Evolutionary conservation across 768 basidiomycete species (phyloP).

Genomic region (Pleurotus ostreatus): DNA sequence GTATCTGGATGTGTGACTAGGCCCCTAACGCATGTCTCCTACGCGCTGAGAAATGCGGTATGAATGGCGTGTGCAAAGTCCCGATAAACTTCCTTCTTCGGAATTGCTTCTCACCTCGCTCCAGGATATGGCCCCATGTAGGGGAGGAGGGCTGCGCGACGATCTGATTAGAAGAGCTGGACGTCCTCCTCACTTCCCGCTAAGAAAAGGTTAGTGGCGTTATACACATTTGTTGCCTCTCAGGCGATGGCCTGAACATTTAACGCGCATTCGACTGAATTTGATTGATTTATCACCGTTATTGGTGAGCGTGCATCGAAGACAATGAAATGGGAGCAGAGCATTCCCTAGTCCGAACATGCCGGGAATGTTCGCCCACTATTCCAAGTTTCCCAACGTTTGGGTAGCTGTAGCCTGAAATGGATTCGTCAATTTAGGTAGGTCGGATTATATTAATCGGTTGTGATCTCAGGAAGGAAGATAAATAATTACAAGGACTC

Average conservation of each 20-base stretch:
- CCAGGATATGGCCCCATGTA: background rate
- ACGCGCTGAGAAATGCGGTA: background rate
- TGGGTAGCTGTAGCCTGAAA: background rate
- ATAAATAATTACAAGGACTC: background rate
- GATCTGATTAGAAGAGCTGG: constrained; percentile 6
- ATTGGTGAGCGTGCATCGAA: background rate
- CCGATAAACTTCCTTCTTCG: constrained; percentile 8
- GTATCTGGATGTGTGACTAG: constrained; percentile 5
- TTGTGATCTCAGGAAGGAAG: background rate
- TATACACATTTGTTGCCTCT: background rate
- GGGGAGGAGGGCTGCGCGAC: background rate
- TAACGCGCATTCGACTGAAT: background rate
- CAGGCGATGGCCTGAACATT: background rate
- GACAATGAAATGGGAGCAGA: background rate
- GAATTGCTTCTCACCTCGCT: constrained; percentile 4
- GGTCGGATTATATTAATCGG: background rate
- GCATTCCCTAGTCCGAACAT: constrained; percentile 2
- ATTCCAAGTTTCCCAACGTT: background rate
- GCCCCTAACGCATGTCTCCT: background rate
- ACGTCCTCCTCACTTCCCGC: constrained; percentile 1
- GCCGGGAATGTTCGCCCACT: constrained; percentile 3
- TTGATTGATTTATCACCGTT: no score
- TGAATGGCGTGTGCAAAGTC: constrained; percentile 5
- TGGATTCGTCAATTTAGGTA: background rate
- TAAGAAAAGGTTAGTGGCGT: background rate